Evolutionary conservation across 2,329 filamentous ascomycete genomes (phyloP).

Genomic region (Penicillium carneum): DNA sequence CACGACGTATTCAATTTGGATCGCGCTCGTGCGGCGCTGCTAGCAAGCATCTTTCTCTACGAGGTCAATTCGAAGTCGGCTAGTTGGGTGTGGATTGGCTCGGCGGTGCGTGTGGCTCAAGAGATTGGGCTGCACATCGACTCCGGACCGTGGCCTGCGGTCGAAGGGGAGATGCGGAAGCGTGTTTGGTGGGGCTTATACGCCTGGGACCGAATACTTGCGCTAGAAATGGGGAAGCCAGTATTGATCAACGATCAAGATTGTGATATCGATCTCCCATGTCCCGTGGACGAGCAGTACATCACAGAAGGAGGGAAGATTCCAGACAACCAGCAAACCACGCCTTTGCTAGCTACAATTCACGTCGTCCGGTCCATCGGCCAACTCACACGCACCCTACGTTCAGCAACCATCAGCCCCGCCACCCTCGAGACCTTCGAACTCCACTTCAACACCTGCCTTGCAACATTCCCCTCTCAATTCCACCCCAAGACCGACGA

Average conservation of each 20-base stretch:
- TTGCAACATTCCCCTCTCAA: conserved; percentile 75
- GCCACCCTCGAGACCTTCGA: conserved; percentile 80
- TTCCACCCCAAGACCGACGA: conserved; percentile 73
- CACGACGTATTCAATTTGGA: conserved; percentile 78
- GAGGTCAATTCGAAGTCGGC: conserved; percentile 87
- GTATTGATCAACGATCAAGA: conserved; percentile 85
- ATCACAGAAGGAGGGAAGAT: conserved; percentile 59
- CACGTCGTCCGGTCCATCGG: conserved; percentile 81
- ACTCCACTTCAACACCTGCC: conserved; percentile 76
- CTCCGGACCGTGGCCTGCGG: conserved; percentile 72
- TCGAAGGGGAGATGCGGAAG: conserved; percentile 85
- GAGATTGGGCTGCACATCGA: conserved; percentile 83
- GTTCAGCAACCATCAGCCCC: conserved; percentile 69
- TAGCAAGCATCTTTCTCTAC: conserved; percentile 79
- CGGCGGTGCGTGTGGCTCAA: conserved; percentile 79
- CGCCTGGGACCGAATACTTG: conserved; percentile 79
- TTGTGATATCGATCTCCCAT: conserved; percentile 82
- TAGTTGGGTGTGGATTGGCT: conserved; percentile 85
- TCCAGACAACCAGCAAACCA: conserved; percentile 61
- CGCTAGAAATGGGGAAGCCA: conserved; percentile 80
- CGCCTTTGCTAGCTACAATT: conserved; percentile 78
- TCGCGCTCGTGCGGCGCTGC: conserved; percentile 73
- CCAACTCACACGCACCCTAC: conserved; percentile 73
- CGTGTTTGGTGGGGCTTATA: conserved; percentile 95
- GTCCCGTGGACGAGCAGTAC: conserved; percentile 77